Conservation (phyloP, 2,329 filamentous ascomycete species). For the Apiospora marii region DNA sequence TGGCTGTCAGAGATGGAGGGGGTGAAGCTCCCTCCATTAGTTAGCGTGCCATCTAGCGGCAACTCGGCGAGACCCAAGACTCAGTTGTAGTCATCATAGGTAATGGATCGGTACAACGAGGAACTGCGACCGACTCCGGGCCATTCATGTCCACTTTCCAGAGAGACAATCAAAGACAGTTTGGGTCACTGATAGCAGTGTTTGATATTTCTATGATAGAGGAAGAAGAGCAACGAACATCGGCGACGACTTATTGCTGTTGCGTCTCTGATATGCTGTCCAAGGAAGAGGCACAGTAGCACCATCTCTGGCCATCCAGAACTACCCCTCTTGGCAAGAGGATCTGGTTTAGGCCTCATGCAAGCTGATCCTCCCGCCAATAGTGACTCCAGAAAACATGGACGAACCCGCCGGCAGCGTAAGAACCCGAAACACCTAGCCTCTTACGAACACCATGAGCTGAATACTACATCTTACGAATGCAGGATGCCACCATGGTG, state of each 20-base stretch:
- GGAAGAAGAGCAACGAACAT: background rate
- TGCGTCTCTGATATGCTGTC: background rate
- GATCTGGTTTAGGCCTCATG: background rate
- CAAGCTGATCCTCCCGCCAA: background rate
- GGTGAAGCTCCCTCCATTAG: background rate
- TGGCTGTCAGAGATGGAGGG: background rate
- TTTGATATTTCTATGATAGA: background rate
- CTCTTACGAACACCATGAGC: background rate
- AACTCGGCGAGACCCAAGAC: background rate
- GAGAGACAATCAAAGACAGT: background rate
- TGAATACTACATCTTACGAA: background rate
- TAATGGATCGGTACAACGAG: background rate
- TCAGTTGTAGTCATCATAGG: background rate
- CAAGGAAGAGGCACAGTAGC: background rate
- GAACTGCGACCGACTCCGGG: background rate
- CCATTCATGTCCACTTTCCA: background rate
- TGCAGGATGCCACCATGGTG: constrained; percentile 8
- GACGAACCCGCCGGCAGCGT: background rate
- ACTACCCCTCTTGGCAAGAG: background rate
- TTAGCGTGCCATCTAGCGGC: background rate
- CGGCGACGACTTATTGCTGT: background rate
- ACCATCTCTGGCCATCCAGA: background rate
- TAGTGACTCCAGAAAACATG: background rate
- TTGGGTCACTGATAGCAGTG: background rate
- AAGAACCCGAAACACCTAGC: constrained; percentile 1